Base-by-base conservation (phyloP, 1,139 yeast genomes). In the Lodderomyces beijingensis region DNA sequence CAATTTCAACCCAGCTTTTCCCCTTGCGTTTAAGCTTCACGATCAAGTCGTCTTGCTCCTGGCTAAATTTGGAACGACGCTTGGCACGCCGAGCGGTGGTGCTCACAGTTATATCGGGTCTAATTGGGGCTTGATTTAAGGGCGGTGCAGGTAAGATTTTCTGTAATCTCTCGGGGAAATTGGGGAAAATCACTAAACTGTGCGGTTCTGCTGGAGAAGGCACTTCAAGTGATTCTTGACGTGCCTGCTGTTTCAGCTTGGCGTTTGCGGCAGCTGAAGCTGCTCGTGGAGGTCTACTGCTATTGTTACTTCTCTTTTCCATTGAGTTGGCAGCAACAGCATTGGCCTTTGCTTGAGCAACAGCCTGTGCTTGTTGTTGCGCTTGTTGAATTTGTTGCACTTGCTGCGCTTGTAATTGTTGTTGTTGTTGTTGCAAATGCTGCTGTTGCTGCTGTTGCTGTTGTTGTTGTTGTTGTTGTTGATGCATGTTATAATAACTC, bases 1-100 rank as follows among this genome's bases (percentile, higher is more conserved):
- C 88, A 32, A 83, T 83, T 42, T 81, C 87, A 5, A 74, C 78
- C 93, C 93, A 83, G 3, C 76, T 61, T 42, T 73, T 74, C 17
- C 89, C 88, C 34, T 70, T 70, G 36, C 66, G 66, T 52, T 83
- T 83, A 49, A 83, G 53, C 24, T 62, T 60, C 10, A 83, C 69
- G 31, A 83, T 83, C 56, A 77, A 47, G 3, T 71, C 74, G 50
- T 83, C 93, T 53, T 83, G 93, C 37, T 75, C 79, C 40, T 70
- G 64, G 16, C 84, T 65, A 51, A 79, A 82, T 50, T 82, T 82
- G 11, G 85, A 77, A 47, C 73, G 74, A 33, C 86, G 62, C 45
- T 73, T 74, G 9, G 74, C 65, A 28, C 84, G 57, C 36, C 74
- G 75, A 21, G 68, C 70, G 12, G 62, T 55, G 16, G 50, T 35